Percentiles rank a stretch among this genome's conserved stretches.
These are phyloP conservation scores for Glycyrrhiza uralensis DNA, from an alignment of 306 rosid species.

Conservation along the genomic window DNA sequence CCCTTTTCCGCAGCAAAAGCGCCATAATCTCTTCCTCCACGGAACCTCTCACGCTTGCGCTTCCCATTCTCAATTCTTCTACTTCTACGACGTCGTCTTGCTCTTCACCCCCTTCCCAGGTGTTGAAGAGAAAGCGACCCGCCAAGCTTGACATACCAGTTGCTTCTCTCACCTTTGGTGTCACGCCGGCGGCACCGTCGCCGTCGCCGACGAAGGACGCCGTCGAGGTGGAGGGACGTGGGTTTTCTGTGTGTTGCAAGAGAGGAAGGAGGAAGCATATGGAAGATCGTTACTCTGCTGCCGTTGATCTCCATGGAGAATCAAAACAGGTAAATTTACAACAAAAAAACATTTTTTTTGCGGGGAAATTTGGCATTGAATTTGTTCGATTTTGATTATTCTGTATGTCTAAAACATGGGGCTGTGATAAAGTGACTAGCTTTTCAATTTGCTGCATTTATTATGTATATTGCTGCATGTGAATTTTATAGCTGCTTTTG, in stretches of 20 bases:
- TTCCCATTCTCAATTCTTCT: conserved; percentile 41
- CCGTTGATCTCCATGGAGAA: conserved; percentile 56
- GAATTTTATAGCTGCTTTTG: background rate
- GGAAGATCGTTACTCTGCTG: conserved; percentile 87
- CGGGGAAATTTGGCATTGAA: background rate
- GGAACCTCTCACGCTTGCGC: conserved; percentile 39
- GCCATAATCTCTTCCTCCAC: conserved; percentile 37
- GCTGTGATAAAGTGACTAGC: background rate
- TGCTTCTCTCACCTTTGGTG: conserved; percentile 33
- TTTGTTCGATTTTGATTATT: background rate
- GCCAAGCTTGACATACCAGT: conserved; percentile 69
- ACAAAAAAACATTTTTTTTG: background rate
- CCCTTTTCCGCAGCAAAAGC: conserved; percentile 42
- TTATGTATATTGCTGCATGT: background rate
- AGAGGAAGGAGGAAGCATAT: conserved; percentile 77
- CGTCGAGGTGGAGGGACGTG: conserved; percentile 55
- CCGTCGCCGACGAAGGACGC: conserved; percentile 36
- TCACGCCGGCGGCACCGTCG: conserved; percentile 26
- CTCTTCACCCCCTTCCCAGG: conserved; percentile 45
- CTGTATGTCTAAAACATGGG: background rate
- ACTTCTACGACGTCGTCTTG: conserved; percentile 33
- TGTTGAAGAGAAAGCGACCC: conserved; percentile 77
- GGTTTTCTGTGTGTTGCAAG: conserved; percentile 66
- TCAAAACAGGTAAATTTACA: conserved; percentile 56
- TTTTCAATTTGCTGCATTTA: background rate